Evolutionary conservation across 2,329 filamentous ascomycete genomes (phyloP).

Genomic region (Aspergillus arachidicola): DNA sequence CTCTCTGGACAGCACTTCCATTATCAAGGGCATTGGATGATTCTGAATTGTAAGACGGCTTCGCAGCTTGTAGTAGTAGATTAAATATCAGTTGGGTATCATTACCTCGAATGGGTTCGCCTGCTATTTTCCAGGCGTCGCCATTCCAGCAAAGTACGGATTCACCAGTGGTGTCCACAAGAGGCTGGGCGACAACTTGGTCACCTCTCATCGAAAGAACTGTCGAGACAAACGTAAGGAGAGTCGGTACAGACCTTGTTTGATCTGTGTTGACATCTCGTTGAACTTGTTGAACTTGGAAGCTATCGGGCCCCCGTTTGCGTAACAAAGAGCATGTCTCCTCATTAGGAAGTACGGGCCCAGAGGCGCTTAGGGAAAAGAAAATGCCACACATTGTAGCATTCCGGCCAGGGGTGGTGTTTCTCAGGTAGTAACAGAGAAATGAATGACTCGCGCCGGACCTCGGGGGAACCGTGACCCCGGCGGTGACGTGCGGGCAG

Average conservation of each 20-base stretch:
- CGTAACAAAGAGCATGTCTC: slow-evolving; percentile 38
- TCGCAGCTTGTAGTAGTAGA: slow-evolving; percentile 54
- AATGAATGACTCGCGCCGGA: slow-evolving; percentile 18
- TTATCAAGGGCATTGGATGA: slow-evolving; percentile 2
- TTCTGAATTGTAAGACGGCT: slow-evolving; percentile 7
- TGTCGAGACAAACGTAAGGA: slow-evolving; percentile 73
- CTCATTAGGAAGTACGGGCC: slow-evolving; percentile 32
- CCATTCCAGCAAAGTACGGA: slow-evolving; percentile 95
- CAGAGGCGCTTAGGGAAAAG: slow-evolving; percentile 48
- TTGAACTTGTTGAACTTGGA: slow-evolving; percentile 34
- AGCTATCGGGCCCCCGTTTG: slow-evolving; percentile 50
- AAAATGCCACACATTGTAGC: slow-evolving; percentile 55
- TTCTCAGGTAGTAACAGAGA: slow-evolving; percentile 5
- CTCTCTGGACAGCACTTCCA: slow-evolving; percentile 27
- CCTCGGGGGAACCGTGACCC: slow-evolving; percentile 40
- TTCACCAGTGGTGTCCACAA: slow-evolving; percentile 58
- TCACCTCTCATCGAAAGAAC: slow-evolving; percentile 88
- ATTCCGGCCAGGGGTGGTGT: neutral
- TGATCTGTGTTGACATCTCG: slow-evolving; percentile 20
- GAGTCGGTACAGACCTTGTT: slow-evolving; percentile 32
- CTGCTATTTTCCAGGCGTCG: slow-evolving; percentile 80
- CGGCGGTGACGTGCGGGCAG: slow-evolving; percentile 27
- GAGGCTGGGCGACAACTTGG: slow-evolving; percentile 71
- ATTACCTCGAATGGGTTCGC: slow-evolving; percentile 65
- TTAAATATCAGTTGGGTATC: slow-evolving; percentile 74